Conservation (phyloP, 2,329 filamentous ascomycete genomes). For the Paraphaeosphaeria sporulosa region DNA sequence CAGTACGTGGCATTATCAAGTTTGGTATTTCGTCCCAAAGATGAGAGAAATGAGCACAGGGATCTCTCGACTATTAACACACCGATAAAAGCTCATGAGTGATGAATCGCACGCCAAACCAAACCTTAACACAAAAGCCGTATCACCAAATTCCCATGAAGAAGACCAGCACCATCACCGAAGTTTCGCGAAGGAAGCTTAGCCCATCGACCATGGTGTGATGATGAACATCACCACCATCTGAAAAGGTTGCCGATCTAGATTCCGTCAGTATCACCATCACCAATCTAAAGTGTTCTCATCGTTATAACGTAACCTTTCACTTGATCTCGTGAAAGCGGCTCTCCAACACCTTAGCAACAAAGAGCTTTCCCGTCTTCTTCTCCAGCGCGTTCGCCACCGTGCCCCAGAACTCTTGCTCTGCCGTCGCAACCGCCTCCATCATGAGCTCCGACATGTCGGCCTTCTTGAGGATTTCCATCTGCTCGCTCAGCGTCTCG, state of each 20-base stretch:
- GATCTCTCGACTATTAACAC: neutral
- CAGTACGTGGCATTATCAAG: neutral
- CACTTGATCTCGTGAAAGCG: constrained; percentile 25
- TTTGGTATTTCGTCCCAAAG: neutral
- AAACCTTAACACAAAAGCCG: neutral
- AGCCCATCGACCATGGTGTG: neutral
- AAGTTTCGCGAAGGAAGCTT: no score
- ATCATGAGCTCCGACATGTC: constrained; percentile 36
- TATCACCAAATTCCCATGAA: neutral
- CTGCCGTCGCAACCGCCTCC: constrained; percentile 36
- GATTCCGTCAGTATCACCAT: neutral
- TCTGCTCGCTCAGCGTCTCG: constrained; percentile 9
- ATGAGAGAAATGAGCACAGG: neutral
- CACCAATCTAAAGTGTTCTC: neutral
- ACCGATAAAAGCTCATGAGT: neutral
- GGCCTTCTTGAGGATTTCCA: constrained; percentile 23
- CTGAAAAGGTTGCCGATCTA: neutral
- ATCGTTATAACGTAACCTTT: neutral
- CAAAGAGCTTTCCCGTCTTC: constrained; percentile 30
- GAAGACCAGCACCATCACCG: neutral
- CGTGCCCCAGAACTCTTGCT: constrained; percentile 40
- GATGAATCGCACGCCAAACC: neutral
- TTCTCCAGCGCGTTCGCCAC: constrained; percentile 45
- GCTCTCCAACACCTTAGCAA: constrained; percentile 26
- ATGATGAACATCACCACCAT: neutral